Conservation (phyloP, 495 filamentous ascomycete genomes). For the Talaromyces thailandensis region DNA sequence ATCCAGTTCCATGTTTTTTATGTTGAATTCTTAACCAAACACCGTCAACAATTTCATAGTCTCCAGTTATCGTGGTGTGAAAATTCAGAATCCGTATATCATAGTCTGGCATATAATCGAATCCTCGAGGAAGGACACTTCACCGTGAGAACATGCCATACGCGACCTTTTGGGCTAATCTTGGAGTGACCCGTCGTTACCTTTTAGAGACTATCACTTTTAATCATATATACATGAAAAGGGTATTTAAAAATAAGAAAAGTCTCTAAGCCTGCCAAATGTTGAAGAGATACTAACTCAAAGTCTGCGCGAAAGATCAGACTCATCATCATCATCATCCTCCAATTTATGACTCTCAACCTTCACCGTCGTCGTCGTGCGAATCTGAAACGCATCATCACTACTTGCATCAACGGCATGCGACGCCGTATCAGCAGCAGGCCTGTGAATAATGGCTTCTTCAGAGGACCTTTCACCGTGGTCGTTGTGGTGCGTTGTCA, state of each 20-base stretch:
- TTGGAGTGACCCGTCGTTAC: neutral
- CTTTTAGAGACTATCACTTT: neutral
- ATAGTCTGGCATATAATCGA: no score
- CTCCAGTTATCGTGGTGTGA: no score
- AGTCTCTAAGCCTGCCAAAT: neutral
- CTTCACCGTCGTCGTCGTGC: slow-evolving; percentile 4
- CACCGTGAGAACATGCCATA: no score
- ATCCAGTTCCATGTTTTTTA: no score
- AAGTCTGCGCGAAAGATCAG: neutral
- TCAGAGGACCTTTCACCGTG: neutral
- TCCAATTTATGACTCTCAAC: slow-evolving; percentile 4
- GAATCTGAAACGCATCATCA: slow-evolving; percentile 1
- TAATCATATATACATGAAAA: neutral
- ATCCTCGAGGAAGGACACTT: no score
- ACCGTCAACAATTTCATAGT: no score
- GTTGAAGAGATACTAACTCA: neutral
- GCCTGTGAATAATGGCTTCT: neutral
- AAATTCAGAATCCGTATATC: no score
- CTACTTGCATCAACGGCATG: neutral
- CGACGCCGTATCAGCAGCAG: neutral
- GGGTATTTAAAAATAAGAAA: neutral
- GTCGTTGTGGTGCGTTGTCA: neutral
- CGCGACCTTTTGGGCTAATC: no score
- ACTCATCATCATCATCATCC: neutral
- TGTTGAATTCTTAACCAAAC: no score